phyloP scores from a whole-genome alignment of 2,329 filamentous ascomycete species.

The Pseudogymnoascus sp. region DNA sequence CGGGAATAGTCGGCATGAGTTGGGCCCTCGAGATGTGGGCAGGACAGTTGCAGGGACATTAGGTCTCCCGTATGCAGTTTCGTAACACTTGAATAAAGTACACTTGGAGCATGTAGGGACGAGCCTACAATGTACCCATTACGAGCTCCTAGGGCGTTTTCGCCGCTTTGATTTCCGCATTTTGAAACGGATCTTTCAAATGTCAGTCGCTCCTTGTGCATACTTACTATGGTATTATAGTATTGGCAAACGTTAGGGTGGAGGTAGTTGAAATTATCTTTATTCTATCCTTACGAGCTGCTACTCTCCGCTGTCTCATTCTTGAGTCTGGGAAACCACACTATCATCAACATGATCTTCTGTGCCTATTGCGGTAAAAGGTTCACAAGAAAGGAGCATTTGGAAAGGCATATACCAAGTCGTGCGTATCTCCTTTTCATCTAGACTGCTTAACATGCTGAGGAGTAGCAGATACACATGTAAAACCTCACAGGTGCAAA shows the following conservation, averaged over 20 bases:
- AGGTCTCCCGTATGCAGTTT: background rate
- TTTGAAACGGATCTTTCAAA: background rate
- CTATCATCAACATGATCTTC: constrained; percentile 32
- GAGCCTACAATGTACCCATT: background rate
- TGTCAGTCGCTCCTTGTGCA: background rate
- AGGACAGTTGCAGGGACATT: background rate
- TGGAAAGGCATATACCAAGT: constrained; percentile 46
- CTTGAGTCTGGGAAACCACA: background rate
- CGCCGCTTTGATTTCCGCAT: background rate
- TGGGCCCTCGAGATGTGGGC: background rate
- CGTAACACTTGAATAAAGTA: background rate
- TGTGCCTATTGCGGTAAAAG: constrained; percentile 47
- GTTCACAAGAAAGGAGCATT: constrained; percentile 48
- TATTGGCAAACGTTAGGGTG: background rate
- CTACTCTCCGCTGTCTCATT: background rate
- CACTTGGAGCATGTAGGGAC: background rate
- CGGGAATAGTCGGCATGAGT: background rate
- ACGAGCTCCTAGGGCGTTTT: background rate
- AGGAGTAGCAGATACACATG: constrained; percentile 41
- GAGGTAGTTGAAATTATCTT: background rate
- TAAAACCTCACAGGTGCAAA: constrained; percentile 44
- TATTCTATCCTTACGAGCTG: background rate
- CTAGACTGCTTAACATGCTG: background rate
- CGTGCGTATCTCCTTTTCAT: constrained; percentile 32
- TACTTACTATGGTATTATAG: background rate